Conservation (phyloP, 1,139 yeast genomes). For the Hyphopichia pseudoburtonii region DNA sequence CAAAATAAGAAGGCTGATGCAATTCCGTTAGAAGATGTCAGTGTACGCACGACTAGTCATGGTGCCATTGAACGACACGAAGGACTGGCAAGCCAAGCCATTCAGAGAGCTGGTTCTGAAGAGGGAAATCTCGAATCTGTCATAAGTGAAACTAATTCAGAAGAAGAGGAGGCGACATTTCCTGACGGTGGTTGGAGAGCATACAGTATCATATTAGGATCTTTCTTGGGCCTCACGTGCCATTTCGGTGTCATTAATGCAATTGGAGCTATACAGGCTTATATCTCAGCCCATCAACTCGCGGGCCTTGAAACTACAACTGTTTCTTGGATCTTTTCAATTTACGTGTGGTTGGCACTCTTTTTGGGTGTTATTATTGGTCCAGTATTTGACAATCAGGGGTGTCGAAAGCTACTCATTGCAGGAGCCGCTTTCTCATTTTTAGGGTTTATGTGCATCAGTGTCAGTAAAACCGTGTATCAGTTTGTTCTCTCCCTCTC, state of each 20-base stretch:
- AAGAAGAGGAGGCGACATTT: slow-evolving; percentile 7
- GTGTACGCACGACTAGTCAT: no score
- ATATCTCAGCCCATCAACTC: slow-evolving; percentile 33
- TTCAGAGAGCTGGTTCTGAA: no score
- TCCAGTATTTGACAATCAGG: slow-evolving; percentile 36
- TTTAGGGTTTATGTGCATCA: slow-evolving; percentile 36
- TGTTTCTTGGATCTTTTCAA: slow-evolving; percentile 34
- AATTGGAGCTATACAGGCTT: slow-evolving; percentile 39
- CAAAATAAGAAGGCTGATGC: no score
- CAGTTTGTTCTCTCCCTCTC: slow-evolving; percentile 38
- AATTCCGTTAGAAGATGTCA: no score
- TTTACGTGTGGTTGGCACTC: slow-evolving; percentile 32
- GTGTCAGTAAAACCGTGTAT: slow-evolving; percentile 27
- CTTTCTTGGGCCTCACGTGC: slow-evolving; percentile 32
- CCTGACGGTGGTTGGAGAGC: slow-evolving; percentile 33
- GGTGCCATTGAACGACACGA: no score
- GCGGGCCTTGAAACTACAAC: slow-evolving; percentile 17
- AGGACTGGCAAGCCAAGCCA: no score
- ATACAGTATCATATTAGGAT: slow-evolving; percentile 33
- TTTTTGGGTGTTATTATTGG: slow-evolving; percentile 35
- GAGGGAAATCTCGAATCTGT: no score
- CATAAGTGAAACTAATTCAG: no score
- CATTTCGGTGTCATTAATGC: slow-evolving; percentile 34
- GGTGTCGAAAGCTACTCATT: slow-evolving; percentile 26
- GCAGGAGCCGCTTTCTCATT: slow-evolving; percentile 26